Base-by-base conservation (phyloP, 2,329 filamentous ascomycete species). In the Colletotrichum australisinense region DNA sequence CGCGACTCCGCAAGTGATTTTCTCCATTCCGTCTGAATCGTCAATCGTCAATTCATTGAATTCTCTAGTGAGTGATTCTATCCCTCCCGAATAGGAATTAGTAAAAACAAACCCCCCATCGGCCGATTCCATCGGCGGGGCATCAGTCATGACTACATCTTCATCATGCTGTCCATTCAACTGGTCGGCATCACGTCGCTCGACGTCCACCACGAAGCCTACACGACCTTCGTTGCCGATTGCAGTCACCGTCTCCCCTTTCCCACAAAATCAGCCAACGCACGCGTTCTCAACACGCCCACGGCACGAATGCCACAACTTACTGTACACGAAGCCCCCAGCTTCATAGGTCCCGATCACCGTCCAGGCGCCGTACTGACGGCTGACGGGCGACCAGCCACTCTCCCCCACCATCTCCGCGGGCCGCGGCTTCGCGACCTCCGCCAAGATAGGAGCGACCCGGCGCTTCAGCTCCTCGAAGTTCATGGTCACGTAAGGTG, bases 381-480 rank as follows among this genome's bases (percentile, higher is more conserved):
- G 5, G 38, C 14, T 5, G 1, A 19, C 16, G 5, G 1, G 38
- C 4, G 5, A 42, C 38, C 38, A 16, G 14, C 16, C 5, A 5
- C 5, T 42, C 38, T 42, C 38, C 2, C 14, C 16, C 38, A 5
- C 38, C 1, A 42, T 46, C 38, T 0, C 38, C 6, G 5, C 16
- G 38, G 16, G 16, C 16, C 14, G 16, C 38, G 38, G 3, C 14
- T 19, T 19, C 38, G 38, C 38, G 38, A 46, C 38, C 35, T 38
- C 12, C 0, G 1, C 0, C 35, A 38, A 1, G 35, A 38, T 4
- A 1, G 1, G 0, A 14, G 35, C 35, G 35, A 14, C 11, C 35
- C 5, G 11, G 32, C 32, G 2, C 2, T 4, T 2, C 12, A 14
- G 35, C 35, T 11, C 35, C 4, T 38, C 35, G 35, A 12, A 12